Evolutionary conservation across 108 stramenopile genomes (phyloP), one percentile per base, ranked within the genome.

Genomic region (Fragilaria crotonensis): DNA sequence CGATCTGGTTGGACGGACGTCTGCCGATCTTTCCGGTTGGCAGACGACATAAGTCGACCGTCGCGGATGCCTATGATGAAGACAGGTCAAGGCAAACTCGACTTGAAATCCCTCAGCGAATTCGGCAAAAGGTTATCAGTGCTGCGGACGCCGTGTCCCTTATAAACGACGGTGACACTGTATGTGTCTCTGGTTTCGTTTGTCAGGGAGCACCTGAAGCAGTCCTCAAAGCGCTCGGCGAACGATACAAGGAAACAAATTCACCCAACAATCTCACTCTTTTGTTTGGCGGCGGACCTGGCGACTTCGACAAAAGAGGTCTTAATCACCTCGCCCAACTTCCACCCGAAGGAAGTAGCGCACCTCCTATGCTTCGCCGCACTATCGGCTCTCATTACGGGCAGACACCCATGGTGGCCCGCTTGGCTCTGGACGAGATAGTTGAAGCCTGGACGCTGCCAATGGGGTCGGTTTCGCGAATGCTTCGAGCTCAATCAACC

Each of bases 381-480:
- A n/a, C n/a, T n/a, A 86, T 91, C 52, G 89, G 84, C 72, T 44
- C 72, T 50, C 81, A 83, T 69, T 91, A 73, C 32, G 90, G 90
- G 20, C 90, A 88, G 64, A 71, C 73, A 30, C 90, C 90, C 19
- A 57, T 64, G 56, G 54, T 91, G 3, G 82, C 78, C 0, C 59
- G 79, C 19, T 52, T 85, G n/a, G 84, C 75, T 1, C 51, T 74
- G 23, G n/a, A n/a, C n/a, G n/a, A n/a, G n/a, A n/a, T n/a, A n/a
- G n/a, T n/a, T n/a, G n/a, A n/a, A n/a, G n/a, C 81, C 4, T 88
- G 82, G 78, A 80, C 76, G 17, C 46, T 91, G 4, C 90, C 90
- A 0, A 68, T 88, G 78, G 85, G 90, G 1, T 70, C 75, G 9
- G 76, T 91, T 27, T 71, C 76, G 30, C 67, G 86, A 59, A 87